Evolutionary conservation across 2,329 filamentous ascomycete species (phyloP), one percentile per base, ranked within the genome.

Genomic region (Lachnellula cervina): DNA sequence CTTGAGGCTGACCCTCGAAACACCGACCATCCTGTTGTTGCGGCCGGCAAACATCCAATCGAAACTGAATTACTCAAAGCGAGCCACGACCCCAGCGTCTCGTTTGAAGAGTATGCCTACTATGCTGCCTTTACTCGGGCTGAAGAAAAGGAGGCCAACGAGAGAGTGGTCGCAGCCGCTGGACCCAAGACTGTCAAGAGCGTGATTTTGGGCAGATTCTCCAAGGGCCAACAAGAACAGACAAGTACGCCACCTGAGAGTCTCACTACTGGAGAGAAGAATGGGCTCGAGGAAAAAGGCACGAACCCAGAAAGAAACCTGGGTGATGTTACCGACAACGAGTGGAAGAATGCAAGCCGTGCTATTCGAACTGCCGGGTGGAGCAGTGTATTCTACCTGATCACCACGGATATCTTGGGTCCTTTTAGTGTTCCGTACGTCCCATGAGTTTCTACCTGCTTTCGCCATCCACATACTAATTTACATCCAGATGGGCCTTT

Each of bases 321-420:
- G 8, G 28, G 28, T 19, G 47, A 62, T 17, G 58, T 76, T 28
- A 66, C 65, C 2, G 70, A 74, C 16, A 69, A 73, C 4, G 77
- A 80, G 57, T 79, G 77, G 77, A 68, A 67, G 21, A 74, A 74
- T 51, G 77, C 77, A 2, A 73, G 72, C 21, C 73, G 77, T 19
- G 73, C 74, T 4, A 59, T 76, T 51, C 69, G 77, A 6, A 79
- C 77, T 0, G 77, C 76, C 0, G 71, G 71, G 1, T 72, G 73
- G 69, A 74, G 76, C 7, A 72, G 75, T 34, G 69, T 74, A 42
- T 80, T 80, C 55, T 64, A 58, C 34, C 34, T 64, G 25, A 64
- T 64, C 43, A 64, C 62, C 4, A 63, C 62, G 13, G 61, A 64
- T 59, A 64, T 64, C 37, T 42, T 64, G 7, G 62, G 61, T 38